A percentile compares a stretch with the other conserved stretches of the same genome.
Conservation (phyloP, 441 rosid genomes). For the Kokia cookei region DNA sequence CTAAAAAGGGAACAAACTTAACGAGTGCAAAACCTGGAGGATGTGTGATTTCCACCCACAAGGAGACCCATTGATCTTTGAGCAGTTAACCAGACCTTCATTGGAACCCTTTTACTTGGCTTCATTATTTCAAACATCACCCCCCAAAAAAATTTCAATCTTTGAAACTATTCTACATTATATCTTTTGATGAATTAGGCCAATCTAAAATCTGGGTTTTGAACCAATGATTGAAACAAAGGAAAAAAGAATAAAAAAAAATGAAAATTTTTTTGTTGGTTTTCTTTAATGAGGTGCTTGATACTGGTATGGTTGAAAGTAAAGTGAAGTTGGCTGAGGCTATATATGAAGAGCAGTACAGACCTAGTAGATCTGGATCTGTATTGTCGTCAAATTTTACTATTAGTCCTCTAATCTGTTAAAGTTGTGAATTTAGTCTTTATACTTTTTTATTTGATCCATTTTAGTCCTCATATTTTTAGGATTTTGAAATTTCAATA, state of each 20-base stretch:
- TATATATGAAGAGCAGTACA: too few relatives aligned
- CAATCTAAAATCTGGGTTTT: background rate
- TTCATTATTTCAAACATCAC: slow-evolving; percentile 22
- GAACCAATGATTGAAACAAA: background rate
- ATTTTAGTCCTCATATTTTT: too few relatives aligned
- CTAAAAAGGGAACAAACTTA: slow-evolving; percentile 15
- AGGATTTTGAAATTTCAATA: too few relatives aligned
- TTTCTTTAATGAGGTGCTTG: background rate
- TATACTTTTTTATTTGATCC: too few relatives aligned
- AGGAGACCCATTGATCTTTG: slow-evolving; percentile 73
- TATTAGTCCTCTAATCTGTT: too few relatives aligned
- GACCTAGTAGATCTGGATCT: background rate
- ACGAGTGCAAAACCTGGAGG: slow-evolving; percentile 85
- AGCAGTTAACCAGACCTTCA: slow-evolving; percentile 53
- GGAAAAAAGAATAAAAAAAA: background rate
- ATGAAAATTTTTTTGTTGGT: background rate
- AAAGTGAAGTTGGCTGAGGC: background rate
- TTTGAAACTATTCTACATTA: background rate
- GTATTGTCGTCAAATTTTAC: too few relatives aligned
- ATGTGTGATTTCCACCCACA: slow-evolving; percentile 89
- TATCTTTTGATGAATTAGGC: background rate
- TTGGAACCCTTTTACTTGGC: slow-evolving; percentile 37
- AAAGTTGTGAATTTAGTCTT: too few relatives aligned
- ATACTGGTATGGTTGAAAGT: background rate
- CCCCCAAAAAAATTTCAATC: background rate